Conservation (phyloP, 2,329 filamentous ascomycete genomes). For the Beauveria caledonica region DNA sequence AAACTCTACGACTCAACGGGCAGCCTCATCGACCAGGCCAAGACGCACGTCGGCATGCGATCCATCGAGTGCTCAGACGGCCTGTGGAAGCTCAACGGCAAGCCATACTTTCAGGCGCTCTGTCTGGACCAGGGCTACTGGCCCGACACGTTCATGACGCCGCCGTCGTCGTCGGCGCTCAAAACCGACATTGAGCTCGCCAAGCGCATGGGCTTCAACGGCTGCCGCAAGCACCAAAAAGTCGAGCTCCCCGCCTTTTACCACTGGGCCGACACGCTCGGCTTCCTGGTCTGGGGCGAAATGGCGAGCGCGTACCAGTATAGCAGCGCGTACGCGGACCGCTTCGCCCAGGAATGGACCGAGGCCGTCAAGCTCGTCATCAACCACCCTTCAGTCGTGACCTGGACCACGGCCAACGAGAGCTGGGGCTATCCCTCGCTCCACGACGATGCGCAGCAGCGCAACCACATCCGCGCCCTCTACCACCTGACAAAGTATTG, state of each 20-base stretch:
- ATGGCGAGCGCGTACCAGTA: conserved; percentile 49
- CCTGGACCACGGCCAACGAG: conserved; percentile 59
- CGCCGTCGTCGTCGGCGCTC: conserved; percentile 38
- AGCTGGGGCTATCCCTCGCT: conserved; percentile 57
- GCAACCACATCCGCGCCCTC: conserved; percentile 54
- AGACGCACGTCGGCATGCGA: conserved; percentile 53
- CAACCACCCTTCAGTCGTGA: conserved; percentile 56
- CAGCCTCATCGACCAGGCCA: too few relatives aligned
- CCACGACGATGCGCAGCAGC: conserved; percentile 46
- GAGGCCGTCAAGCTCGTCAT: conserved; percentile 55
- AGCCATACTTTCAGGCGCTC: conserved; percentile 52
- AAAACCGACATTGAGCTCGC: conserved; percentile 45
- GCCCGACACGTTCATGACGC: conserved; percentile 52
- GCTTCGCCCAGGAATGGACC: conserved; percentile 57
- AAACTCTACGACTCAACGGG: too few relatives aligned
- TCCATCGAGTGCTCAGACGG: conserved; percentile 52
- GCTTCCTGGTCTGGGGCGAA: conserved; percentile 56
- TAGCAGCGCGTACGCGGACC: conserved; percentile 41
- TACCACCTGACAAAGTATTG: conserved; percentile 55
- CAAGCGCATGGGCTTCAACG: conserved; percentile 56
- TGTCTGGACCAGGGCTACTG: conserved; percentile 57
- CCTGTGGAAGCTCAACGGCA: conserved; percentile 50
- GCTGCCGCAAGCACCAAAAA: conserved; percentile 57
- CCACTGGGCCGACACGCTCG: conserved; percentile 53
- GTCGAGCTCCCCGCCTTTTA: conserved; percentile 53